Evolutionary conservation across 495 filamentous ascomycete species (phyloP).

Genomic region (Echria macrotheca): DNA sequence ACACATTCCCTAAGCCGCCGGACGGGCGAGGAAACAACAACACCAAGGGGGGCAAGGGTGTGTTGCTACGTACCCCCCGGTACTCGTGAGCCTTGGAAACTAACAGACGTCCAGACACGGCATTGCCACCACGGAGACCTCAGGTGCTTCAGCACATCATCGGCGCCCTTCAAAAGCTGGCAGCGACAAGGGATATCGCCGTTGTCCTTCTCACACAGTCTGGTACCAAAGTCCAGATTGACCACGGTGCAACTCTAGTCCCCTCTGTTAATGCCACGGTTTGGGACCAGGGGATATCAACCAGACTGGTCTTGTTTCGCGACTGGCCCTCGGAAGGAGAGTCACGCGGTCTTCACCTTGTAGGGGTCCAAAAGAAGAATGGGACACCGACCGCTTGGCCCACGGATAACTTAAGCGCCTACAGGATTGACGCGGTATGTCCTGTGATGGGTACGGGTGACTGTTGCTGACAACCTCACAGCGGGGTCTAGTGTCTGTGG

Average conservation of each 20-base stretch:
- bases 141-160: slow-evolving; percentile 43
- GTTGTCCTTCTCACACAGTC: slow-evolving; percentile 66
- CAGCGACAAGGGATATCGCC: slow-evolving; percentile 60
- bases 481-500: slow-evolving; percentile 23
- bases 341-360: slow-evolving; percentile 32
- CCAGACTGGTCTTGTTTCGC: slow-evolving; percentile 63
- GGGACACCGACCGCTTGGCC: slow-evolving; percentile 25
- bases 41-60: slow-evolving; percentile 22
- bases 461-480: slow-evolving; percentile 16
- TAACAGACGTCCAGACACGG: slow-evolving; percentile 22
- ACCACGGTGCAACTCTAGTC: slow-evolving; percentile 58
- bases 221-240: slow-evolving; percentile 58
- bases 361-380: slow-evolving; percentile 41
- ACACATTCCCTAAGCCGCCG: slow-evolving; percentile 56
- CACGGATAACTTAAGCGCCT: slow-evolving; percentile 33
- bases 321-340: slow-evolving; percentile 46
- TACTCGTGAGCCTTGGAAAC: not conserved
- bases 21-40: slow-evolving; percentile 18
- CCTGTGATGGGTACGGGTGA: not conserved
- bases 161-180: slow-evolving; percentile 57
- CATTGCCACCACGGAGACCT: slow-evolving; percentile 31
- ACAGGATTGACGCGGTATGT: slow-evolving; percentile 36
- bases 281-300: slow-evolving; percentile 67
- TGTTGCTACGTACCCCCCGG: not conserved
- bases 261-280: slow-evolving; percentile 60